Evolutionary conservation across 768 basidiomycete genomes (phyloP).

Genomic region (Hebeloma cylindrosporum): DNA sequence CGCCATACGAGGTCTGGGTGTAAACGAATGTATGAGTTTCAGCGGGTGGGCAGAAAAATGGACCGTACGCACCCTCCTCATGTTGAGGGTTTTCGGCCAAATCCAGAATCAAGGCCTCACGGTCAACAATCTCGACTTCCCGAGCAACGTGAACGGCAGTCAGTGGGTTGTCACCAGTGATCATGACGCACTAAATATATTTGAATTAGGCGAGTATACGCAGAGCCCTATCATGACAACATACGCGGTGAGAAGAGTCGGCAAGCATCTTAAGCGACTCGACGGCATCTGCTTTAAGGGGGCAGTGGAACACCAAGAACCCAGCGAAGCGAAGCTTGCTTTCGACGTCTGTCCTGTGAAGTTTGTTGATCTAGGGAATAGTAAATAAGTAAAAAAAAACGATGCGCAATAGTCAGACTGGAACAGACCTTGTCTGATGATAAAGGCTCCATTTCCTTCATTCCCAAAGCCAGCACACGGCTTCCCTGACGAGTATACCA

Average conservation of each 20-base stretch:
- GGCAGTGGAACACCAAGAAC: constrained; percentile 98
- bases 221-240: too few species aligned
- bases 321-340: constrained; percentile 82
- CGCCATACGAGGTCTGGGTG: constrained; percentile 83
- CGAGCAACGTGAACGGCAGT: constrained; percentile 95
- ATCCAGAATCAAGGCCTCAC: constrained; percentile 92
- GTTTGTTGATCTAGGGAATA: constrained; percentile 73
- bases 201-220: too few species aligned
- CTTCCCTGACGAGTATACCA: constrained; percentile 92
- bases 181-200: constrained; percentile 99
- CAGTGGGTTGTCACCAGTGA: constrained; percentile 97
- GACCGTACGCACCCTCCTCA: constrained; percentile 56
- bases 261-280: constrained; percentile 90
- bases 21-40: background rate
- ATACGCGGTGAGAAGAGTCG: constrained; percentile 93
- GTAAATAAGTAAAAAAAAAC: background rate
- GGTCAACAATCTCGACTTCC: constrained; percentile 96
- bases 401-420: background rate
- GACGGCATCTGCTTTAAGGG: constrained; percentile 91
- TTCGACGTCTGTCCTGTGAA: constrained; percentile 83
- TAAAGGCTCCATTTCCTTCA: constrained; percentile 78
- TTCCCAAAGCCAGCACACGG: constrained; percentile 88
- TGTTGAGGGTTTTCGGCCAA: constrained; percentile 75
- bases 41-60: background rate
- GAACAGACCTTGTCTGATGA: constrained; percentile 65